Percentiles rank a stretch among this genome's conserved stretches.
Evolutionary conservation across 345 rosid species (phyloP).

Genomic region (Populus davidiana): DNA sequence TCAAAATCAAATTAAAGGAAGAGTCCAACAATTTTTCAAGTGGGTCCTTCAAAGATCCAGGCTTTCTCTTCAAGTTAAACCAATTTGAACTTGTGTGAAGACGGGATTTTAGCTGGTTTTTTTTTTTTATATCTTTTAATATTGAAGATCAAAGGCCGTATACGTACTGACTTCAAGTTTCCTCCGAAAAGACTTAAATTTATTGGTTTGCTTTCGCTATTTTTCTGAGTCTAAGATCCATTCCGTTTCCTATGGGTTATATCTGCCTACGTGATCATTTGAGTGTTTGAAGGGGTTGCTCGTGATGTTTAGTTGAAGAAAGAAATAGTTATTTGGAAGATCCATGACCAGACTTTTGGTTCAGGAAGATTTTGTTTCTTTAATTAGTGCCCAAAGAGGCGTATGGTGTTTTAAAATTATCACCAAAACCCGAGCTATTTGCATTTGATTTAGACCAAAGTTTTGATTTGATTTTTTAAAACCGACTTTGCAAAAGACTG

Average conservation of each 20-base stretch:
- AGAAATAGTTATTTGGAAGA: neutral
- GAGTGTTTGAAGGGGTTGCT: slow-evolving; percentile 6
- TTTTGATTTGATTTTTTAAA: no score
- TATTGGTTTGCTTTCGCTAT: neutral
- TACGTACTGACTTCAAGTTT: no score
- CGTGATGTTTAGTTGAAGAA: neutral
- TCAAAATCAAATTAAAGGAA: no score
- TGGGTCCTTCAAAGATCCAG: no score
- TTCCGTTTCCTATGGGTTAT: neutral
- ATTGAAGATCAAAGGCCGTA: no score
- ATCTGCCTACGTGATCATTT: neutral
- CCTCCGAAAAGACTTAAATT: neutral
- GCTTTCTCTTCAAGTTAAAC: no score
- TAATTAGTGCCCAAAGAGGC: neutral
- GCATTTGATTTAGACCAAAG: neutral
- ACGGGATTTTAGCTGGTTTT: no score
- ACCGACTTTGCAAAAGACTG: neutral
- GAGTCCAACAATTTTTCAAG: no score
- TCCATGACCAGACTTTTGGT: neutral
- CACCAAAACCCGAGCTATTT: neutral
- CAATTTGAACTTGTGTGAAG: no score
- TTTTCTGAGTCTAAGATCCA: neutral
- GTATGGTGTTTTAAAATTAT: neutral
- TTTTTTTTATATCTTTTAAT: no score
- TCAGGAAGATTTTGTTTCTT: neutral